phyloP scores from a whole-genome alignment of 768 basidiomycete genomes.

The Paxillus ammoniavirescens region DNA sequence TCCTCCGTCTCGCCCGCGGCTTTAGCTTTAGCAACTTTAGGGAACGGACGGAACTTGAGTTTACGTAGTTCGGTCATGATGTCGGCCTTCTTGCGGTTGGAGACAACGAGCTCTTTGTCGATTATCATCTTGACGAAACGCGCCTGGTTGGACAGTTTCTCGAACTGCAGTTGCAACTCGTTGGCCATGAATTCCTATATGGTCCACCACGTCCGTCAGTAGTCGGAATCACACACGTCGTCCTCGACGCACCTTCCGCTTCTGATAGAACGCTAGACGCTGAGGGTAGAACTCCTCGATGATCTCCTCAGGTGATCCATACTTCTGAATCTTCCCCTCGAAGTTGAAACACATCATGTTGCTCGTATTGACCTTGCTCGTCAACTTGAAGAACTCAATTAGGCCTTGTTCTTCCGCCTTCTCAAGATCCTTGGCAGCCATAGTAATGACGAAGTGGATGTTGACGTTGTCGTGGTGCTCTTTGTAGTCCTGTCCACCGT shows the following conservation, averaged over 20 bases:
- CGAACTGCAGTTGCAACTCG: slow-evolving; percentile 77
- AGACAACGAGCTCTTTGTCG: slow-evolving; percentile 74
- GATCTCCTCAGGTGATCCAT: slow-evolving; percentile 85
- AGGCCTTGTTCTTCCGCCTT: slow-evolving; percentile 90
- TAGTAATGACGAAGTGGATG: slow-evolving; percentile 83
- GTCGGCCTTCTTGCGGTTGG: slow-evolving; percentile 85
- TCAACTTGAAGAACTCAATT: slow-evolving; percentile 88
- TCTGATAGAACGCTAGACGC: slow-evolving; percentile 89
- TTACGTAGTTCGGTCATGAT: slow-evolving; percentile 82
- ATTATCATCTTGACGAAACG: slow-evolving; percentile 97
- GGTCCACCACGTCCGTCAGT: not conserved
- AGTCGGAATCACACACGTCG: not conserved
- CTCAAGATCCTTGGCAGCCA: slow-evolving; percentile 77
- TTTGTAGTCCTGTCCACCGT: slow-evolving; percentile 77
- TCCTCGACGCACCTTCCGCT: slow-evolving; percentile 72
- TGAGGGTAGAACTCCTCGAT: slow-evolving; percentile 90
- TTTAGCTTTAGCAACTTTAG: slow-evolving; percentile 70
- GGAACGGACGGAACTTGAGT: slow-evolving; percentile 88
- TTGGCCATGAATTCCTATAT: slow-evolving; percentile 78
- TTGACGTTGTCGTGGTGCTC: slow-evolving; percentile 94
- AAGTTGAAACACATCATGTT: slow-evolving; percentile 99
- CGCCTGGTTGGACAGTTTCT: slow-evolving; percentile 90
- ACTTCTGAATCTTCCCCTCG: slow-evolving; percentile 94
- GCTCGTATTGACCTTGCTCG: slow-evolving; percentile 77
- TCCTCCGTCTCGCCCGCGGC: slow-evolving; percentile 66